A percentile compares a stretch with the other conserved stretches of the same genome.
These are phyloP conservation scores for Collybia sordida DNA, from an alignment of 768 basidiomycete species.

Conservation along the genomic window DNA sequence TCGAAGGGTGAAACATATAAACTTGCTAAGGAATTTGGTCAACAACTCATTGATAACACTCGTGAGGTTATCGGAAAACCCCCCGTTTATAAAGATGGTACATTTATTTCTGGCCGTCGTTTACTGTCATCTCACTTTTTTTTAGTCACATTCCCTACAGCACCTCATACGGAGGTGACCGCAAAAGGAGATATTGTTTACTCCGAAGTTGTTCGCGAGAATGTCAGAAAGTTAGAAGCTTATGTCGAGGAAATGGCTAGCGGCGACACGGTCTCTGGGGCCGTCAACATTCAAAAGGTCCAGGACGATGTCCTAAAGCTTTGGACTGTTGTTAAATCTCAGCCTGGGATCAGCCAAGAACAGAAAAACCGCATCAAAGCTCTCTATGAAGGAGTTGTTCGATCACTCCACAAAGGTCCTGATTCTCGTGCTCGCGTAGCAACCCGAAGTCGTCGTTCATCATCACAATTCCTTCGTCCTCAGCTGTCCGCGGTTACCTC, in stretches of 20 bases:
- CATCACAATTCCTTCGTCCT: slow-evolving; percentile 96
- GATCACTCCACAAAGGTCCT: slow-evolving; percentile 80
- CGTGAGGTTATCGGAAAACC: slow-evolving; percentile 77
- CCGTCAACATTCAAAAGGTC: slow-evolving; percentile 95
- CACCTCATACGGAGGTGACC: slow-evolving; percentile 92
- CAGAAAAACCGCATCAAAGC: slow-evolving; percentile 96
- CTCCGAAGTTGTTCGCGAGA: slow-evolving; percentile 92
- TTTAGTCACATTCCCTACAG: slow-evolving; percentile 95
- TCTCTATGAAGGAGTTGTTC: slow-evolving; percentile 94
- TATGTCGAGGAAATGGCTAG: slow-evolving; percentile 99
- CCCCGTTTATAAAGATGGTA: slow-evolving; percentile 96
- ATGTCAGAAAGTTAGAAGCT: slow-evolving; percentile 95
- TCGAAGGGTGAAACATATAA: slow-evolving; percentile 87
- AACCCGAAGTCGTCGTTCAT: slow-evolving; percentile 80
- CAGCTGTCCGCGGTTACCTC: slow-evolving; percentile 77
- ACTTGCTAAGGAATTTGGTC: slow-evolving; percentile 96
- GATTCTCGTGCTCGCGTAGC: slow-evolving; percentile 56
- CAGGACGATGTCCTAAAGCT: slow-evolving; percentile 96
- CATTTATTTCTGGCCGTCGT: slow-evolving; percentile 23
- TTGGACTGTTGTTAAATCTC: slow-evolving; percentile 96
- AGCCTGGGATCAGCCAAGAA: slow-evolving; percentile 95
- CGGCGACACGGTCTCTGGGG: slow-evolving; percentile 79
- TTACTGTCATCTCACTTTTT: slow-evolving; percentile 8
- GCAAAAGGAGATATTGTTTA: slow-evolving; percentile 94
- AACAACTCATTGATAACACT: slow-evolving; percentile 93